Conservation (phyloP, 805 yeast genomes). For the Zygoascus tannicola region DNA sequence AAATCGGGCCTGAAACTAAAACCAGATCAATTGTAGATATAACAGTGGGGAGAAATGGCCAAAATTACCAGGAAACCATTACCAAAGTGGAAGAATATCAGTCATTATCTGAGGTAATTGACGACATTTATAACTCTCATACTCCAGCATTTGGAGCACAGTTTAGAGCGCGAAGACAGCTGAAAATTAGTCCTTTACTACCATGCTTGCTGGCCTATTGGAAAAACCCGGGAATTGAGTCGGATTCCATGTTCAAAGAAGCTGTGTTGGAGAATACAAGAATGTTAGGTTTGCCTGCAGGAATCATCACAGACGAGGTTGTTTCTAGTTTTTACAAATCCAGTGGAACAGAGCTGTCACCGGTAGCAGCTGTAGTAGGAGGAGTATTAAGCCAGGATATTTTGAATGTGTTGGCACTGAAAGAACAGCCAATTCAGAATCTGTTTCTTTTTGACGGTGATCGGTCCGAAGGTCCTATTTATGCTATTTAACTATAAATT, state of each 20-base stretch:
- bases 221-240: background rate
- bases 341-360: conserved; percentile 55
- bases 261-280: conserved; percentile 16
- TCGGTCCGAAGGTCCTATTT: conserved; percentile 69
- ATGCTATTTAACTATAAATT: conserved; percentile 31
- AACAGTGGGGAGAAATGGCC: conserved; percentile 23
- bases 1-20: conserved; percentile 39
- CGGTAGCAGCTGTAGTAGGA: conserved; percentile 80
- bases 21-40: conserved; percentile 38
- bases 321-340: conserved; percentile 25
- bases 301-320: conserved; percentile 35
- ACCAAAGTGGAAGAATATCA: conserved; percentile 33
- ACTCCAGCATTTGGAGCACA: conserved; percentile 14
- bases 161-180: conserved; percentile 29
- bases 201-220: conserved; percentile 54
- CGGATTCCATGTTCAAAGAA: conserved; percentile 3
- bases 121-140: conserved; percentile 3
- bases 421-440: conserved; percentile 77
- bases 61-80: conserved; percentile 25
- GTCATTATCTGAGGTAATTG: conserved; percentile 28
- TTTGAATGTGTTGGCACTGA: conserved; percentile 66
- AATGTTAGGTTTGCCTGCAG: conserved; percentile 38
- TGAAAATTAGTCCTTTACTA: conserved; percentile 42
- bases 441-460: conserved; percentile 67
- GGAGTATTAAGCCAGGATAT: conserved; percentile 88